A percentile compares a stretch with the other conserved stretches of the same genome.
These are phyloP conservation scores for Guillardia theta DNA, from an alignment of 78 protist species.

Conservation along the genomic window DNA sequence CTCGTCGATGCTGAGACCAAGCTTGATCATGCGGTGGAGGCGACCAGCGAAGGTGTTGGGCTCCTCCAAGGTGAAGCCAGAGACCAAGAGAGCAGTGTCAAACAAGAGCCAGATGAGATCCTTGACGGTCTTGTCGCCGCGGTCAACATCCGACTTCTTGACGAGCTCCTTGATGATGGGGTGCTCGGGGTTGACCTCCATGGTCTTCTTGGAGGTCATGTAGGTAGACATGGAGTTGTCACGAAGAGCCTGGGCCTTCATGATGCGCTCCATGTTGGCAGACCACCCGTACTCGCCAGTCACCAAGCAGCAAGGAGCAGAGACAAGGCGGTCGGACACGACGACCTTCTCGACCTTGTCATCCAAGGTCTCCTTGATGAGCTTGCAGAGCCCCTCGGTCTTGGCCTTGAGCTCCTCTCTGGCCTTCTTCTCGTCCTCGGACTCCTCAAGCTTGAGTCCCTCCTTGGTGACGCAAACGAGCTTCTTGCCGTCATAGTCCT, in stretches of 20 bases:
- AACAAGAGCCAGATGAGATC: slow-evolving; percentile 93
- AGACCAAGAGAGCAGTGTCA: slow-evolving; percentile 95
- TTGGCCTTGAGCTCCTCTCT: slow-evolving; percentile 60
- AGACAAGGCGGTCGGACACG: background rate
- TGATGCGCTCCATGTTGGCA: slow-evolving; percentile 85
- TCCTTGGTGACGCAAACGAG: slow-evolving; percentile 98
- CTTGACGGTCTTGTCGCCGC: slow-evolving; percentile 89
- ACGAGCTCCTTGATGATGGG: slow-evolving; percentile 87
- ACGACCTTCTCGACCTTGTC: slow-evolving; percentile 98
- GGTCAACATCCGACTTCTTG: slow-evolving; percentile 74
- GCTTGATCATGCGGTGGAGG: slow-evolving; percentile 47
- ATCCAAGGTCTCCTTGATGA: slow-evolving; percentile 97
- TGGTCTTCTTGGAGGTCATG: slow-evolving; percentile 95
- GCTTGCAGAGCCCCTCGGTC: slow-evolving; percentile 88
- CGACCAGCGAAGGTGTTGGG: slow-evolving; percentile 53
- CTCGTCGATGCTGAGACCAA: slow-evolving; percentile 48
- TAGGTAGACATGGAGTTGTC: slow-evolving; percentile 90
- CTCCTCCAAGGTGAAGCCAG: slow-evolving; percentile 91
- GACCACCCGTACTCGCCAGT: slow-evolving; percentile 43
- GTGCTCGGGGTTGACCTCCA: slow-evolving; percentile 98
- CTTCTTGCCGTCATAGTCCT: slow-evolving; percentile 98
- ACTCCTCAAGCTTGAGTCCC: slow-evolving; percentile 90
- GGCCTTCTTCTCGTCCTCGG: slow-evolving; percentile 94
- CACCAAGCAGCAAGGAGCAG: background rate
- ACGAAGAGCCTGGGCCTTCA: slow-evolving; percentile 88